Evolutionary conservation across 768 basidiomycete genomes (phyloP), one percentile per base, ranked within the genome.

Genomic region (Amanita molliuscula): DNA sequence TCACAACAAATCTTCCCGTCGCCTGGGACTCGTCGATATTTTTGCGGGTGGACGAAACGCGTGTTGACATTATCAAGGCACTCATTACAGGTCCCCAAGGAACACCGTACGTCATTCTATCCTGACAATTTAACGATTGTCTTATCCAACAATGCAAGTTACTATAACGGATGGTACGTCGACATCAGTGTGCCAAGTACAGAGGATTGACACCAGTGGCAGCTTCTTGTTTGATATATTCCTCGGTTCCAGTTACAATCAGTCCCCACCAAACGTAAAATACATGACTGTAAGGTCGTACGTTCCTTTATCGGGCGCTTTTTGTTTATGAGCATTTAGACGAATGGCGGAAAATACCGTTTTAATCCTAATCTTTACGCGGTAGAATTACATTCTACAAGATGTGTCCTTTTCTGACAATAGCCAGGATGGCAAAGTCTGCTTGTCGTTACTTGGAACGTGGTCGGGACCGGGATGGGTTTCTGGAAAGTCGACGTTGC

Each of bases 321-420:
- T 3, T 40, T 50, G n/a, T 46, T 40, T 38, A 35, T 50, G 8
- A 31, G 42, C 3, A 53, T 42, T 10, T 50, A 90, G 85, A 93
- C 91, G 1, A 84, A 88, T 54, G 88, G 86, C 6, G 90, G 90
- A 28, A 89, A 84, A 66, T 93, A 70, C 65, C 79, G 94, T 38
- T 92, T 95, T 67, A 96, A 96, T 57, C 94, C 94, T 2, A 97
- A 96, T 64, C 71, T 96, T 28, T 97, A 93, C 63, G 91, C 90
- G 47, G 88, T 85, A 62, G 58, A 77, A 69, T 49, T 26, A 35
- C 15, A 13, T 28, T 8, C 49, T 44, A 20, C 35, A 48, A 51
- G 36, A 26, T 6, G 16, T 23, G 16, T 54, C 20, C 52, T 23
- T 20, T 23, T 44, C 25, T 43, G 16, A 53, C 53, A 28, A 38